phyloP scores from a whole-genome alignment of 257 asterid genomes.

The Scutellaria baicalensis region DNA sequence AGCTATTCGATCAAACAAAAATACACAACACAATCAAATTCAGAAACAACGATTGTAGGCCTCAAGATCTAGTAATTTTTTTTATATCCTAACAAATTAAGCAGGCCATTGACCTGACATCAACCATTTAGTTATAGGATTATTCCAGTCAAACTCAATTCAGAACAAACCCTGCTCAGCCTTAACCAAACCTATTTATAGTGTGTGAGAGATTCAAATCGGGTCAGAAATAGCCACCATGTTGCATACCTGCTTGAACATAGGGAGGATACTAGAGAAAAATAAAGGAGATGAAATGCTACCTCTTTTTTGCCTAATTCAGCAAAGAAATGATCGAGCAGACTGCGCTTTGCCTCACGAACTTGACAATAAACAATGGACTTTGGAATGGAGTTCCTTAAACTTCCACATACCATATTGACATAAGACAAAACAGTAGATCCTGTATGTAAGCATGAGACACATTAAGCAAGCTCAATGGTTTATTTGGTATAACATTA shows the following conservation, averaged over 20 bases:
- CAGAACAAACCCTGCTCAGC: too few species aligned
- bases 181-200: too few species aligned
- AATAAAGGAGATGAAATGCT: neutral
- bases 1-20: too few species aligned
- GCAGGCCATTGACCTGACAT: too few species aligned
- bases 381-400: slow-evolving; percentile 94
- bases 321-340: slow-evolving; percentile 90
- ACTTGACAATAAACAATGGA: slow-evolving; percentile 97
- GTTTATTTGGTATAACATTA: neutral
- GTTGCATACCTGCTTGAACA: neutral
- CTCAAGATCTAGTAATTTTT: too few species aligned
- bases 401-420: slow-evolving; percentile 86
- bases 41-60: too few species aligned
- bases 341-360: slow-evolving; percentile 95
- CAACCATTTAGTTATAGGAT: too few species aligned
- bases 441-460: slow-evolving; percentile 38
- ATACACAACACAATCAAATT: too few species aligned
- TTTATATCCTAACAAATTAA: too few species aligned
- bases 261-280: neutral
- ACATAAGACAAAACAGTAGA: slow-evolving; percentile 85
- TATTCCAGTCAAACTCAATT: too few species aligned
- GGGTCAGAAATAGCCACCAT: too few species aligned
- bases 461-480: neutral
- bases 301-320: slow-evolving; percentile 91
- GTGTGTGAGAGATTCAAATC: too few species aligned